A percentile compares a stretch with the other conserved stretches of the same genome.
Evolutionary conservation across 768 basidiomycete genomes (phyloP).

Genomic region (Rhizopogon vinicolor): DNA sequence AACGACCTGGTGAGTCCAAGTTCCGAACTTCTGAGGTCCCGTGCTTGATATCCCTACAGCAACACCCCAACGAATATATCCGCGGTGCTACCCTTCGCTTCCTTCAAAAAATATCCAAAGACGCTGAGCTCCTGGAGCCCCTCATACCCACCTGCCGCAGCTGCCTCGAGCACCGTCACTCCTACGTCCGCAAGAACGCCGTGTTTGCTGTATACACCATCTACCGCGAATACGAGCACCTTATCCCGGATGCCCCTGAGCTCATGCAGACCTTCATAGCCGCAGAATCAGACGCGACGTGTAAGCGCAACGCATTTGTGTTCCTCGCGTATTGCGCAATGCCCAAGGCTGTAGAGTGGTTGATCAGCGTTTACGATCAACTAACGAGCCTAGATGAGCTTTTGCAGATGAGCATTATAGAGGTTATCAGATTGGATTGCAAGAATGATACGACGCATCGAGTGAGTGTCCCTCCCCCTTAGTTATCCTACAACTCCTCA

Average conservation of each 20-base stretch:
- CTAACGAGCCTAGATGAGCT: slow-evolving; percentile 83
- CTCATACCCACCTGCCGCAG: slow-evolving; percentile 90
- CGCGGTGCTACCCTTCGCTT: slow-evolving; percentile 96
- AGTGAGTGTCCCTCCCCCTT: slow-evolving; percentile 39
- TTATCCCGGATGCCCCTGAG: slow-evolving; percentile 95
- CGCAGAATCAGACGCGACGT: slow-evolving; percentile 93
- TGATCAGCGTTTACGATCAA: slow-evolving; percentile 80
- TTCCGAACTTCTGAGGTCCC: not conserved
- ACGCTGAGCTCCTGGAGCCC: slow-evolving; percentile 92
- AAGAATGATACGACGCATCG: slow-evolving; percentile 78
- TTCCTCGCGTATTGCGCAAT: slow-evolving; percentile 86
- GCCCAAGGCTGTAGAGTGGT: slow-evolving; percentile 88
- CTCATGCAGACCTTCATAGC: slow-evolving; percentile 94
- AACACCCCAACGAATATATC: slow-evolving; percentile 99
- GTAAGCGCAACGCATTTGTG: slow-evolving; percentile 96
- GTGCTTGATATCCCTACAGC: slow-evolving; percentile 39
- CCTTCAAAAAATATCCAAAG: slow-evolving; percentile 92
- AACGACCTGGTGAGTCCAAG: slow-evolving; percentile 80
- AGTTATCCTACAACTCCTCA: slow-evolving; percentile 4
- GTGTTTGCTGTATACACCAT: slow-evolving; percentile 95
- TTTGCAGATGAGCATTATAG: slow-evolving; percentile 94
- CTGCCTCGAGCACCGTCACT: slow-evolving; percentile 96
- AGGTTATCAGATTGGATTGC: slow-evolving; percentile 88
- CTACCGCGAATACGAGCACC: slow-evolving; percentile 89
- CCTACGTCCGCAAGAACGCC: slow-evolving; percentile 97